These are phyloP conservation scores for Gnomoniopsis smithogilvyi DNA, from an alignment of 2,329 filamentous ascomycete genomes.

Conservation along the genomic window DNA sequence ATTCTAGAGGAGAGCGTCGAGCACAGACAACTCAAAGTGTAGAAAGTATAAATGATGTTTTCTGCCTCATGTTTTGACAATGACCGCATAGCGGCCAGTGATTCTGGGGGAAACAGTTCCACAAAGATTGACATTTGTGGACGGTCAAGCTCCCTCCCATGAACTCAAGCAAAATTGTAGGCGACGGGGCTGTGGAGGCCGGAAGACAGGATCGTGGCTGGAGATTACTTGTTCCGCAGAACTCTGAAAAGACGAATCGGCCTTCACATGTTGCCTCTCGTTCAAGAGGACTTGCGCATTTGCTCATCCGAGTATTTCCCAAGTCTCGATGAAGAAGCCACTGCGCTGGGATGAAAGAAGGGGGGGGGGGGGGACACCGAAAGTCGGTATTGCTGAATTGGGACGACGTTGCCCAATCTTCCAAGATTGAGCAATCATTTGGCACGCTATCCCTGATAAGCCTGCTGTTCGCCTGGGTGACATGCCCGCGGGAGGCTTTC, in stretches of 20 bases:
- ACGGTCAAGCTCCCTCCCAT: neutral
- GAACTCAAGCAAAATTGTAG: neutral
- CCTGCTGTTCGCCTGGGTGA: too few relatives aligned
- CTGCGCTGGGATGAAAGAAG: neutral
- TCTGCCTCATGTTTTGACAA: neutral
- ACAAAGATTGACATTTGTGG: neutral
- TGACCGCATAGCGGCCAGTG: constrained; percentile 7
- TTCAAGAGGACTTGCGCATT: neutral
- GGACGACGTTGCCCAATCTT: neutral
- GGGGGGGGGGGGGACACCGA: neutral
- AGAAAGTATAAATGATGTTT: neutral
- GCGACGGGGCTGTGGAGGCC: neutral
- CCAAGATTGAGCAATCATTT: neutral
- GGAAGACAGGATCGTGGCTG: neutral
- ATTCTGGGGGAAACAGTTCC: constrained; percentile 1
- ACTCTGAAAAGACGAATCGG: neutral
- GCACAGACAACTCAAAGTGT: neutral
- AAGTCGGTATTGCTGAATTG: neutral
- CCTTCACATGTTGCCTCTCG: neutral
- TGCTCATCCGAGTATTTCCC: neutral
- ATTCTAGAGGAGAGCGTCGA: neutral
- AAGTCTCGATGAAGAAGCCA: neutral
- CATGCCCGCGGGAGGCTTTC: neutral
- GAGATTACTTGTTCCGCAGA: neutral
- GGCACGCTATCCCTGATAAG: neutral